phyloP scores from a whole-genome alignment of 208 protist genomes.

The Trypanosoma cruzi region DNA sequence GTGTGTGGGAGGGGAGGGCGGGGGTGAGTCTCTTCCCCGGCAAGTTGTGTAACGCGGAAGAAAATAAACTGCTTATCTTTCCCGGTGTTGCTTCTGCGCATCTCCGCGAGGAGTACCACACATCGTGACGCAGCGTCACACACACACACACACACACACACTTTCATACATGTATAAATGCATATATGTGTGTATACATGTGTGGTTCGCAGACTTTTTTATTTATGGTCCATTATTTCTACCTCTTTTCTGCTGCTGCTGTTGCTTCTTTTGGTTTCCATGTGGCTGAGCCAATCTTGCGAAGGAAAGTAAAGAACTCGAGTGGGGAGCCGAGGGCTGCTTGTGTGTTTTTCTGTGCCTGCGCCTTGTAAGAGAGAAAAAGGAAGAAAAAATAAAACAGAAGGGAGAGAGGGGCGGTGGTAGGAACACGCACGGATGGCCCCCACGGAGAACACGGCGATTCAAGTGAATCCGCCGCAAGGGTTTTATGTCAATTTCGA shows the following conservation, averaged over 20 bases:
- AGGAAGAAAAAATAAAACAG: neutral
- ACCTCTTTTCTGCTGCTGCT: too few relatives aligned
- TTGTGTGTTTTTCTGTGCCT: too few relatives aligned
- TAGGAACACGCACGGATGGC: neutral
- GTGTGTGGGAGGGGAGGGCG: neutral
- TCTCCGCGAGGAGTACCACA: neutral
- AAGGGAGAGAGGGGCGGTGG: neutral
- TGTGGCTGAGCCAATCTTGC: too few relatives aligned
- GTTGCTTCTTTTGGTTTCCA: too few relatives aligned
- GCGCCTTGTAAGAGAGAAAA: slow-evolving; percentile 11
- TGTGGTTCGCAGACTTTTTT: too few relatives aligned
- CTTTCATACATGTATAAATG: too few relatives aligned
- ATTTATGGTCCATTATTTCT: too few relatives aligned
- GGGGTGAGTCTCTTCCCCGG: neutral
- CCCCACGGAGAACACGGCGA: neutral
- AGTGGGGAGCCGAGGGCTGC: too few relatives aligned
- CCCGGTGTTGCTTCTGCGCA: neutral
- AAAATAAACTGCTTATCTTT: neutral
- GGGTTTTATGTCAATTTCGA: slow-evolving; percentile 90
- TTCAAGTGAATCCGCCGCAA: slow-evolving; percentile 50
- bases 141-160: too few relatives aligned
- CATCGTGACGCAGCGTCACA: neutral
- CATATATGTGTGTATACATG: too few relatives aligned
- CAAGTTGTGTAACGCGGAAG: neutral
- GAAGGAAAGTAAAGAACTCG: too few relatives aligned